Evolutionary conservation across 805 yeast genomes (phyloP).

Genomic region (Clavispora vitiphila): DNA sequence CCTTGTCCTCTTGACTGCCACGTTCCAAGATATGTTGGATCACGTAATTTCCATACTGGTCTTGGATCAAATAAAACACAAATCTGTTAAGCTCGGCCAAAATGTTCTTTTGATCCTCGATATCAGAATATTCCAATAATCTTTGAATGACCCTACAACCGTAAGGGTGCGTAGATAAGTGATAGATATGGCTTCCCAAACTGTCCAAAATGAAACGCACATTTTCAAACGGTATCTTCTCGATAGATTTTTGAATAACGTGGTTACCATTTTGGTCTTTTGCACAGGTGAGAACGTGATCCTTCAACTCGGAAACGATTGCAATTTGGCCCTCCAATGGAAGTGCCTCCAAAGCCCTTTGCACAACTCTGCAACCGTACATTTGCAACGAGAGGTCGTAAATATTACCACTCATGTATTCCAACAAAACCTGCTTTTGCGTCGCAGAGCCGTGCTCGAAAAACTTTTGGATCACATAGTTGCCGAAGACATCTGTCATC

Average conservation of each 20-base stretch:
- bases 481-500: slow-evolving; percentile 97
- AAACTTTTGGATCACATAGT: slow-evolving; percentile 91
- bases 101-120: slow-evolving; percentile 60
- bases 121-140: slow-evolving; percentile 70
- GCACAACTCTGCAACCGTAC: slow-evolving; percentile 98
- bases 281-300: slow-evolving; percentile 52
- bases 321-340: slow-evolving; percentile 57
- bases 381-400: slow-evolving; percentile 78
- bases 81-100: slow-evolving; percentile 68
- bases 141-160: slow-evolving; percentile 98
- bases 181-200: slow-evolving; percentile 67
- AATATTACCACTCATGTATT: slow-evolving; percentile 69
- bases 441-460: slow-evolving; percentile 75
- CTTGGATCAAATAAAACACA: slow-evolving; percentile 76
- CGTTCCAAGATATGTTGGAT: slow-evolving; percentile 91
- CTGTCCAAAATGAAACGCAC: slow-evolving; percentile 71
- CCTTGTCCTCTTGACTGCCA: slow-evolving; percentile 61
- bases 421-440: slow-evolving; percentile 66
- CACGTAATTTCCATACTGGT: slow-evolving; percentile 96
- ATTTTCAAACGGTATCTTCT: slow-evolving; percentile 66
- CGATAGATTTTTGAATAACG: slow-evolving; percentile 93
- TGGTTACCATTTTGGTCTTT: slow-evolving; percentile 98
- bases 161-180: slow-evolving; percentile 89
- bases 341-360: slow-evolving; percentile 80
- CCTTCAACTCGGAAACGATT: slow-evolving; percentile 66